phyloP scores from a whole-genome alignment of 2,329 filamentous ascomycete species.

The Pestalotiopsis sp. region DNA sequence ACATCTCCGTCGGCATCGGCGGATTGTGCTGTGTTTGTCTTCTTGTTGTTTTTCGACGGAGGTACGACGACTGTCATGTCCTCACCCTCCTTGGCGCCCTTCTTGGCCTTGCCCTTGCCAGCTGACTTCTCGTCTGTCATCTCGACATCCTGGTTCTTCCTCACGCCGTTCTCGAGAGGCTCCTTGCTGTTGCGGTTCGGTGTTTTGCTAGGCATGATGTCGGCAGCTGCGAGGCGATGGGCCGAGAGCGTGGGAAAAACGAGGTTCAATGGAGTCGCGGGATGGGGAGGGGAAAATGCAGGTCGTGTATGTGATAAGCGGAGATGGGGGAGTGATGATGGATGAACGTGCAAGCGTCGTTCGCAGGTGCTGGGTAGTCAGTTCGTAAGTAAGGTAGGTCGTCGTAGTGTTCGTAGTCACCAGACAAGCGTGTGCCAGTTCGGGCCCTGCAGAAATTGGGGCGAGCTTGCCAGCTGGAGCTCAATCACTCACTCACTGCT shows the following conservation, averaged over 20 bases:
- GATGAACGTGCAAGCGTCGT: conserved; percentile 4
- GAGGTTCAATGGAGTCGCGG: conserved; percentile 7
- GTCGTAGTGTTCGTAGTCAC: not conserved
- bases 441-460: conserved; percentile 22
- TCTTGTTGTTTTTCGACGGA: conserved; percentile 65
- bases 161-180: conserved; percentile 68
- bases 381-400: not conserved
- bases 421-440: conserved; percentile 23
- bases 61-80: conserved; percentile 84
- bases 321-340: conserved; percentile 1
- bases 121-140: conserved; percentile 66
- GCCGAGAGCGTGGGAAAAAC: not conserved
- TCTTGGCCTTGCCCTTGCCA: conserved; percentile 68
- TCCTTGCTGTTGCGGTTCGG: conserved; percentile 73
- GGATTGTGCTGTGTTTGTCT: conserved; percentile 55
- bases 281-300: not conserved
- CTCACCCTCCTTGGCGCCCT: conserved; percentile 65
- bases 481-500: not conserved
- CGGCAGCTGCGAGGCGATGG: conserved; percentile 21
- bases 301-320: not conserved
- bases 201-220: conserved; percentile 70
- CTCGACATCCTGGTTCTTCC: conserved; percentile 68
- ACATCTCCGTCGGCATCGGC: conserved; percentile 71
- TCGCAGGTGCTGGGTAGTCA: conserved; percentile 1
- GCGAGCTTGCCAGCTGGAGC: conserved; percentile 7